A percentile compares a stretch with the other conserved stretches of the same genome.
phyloP scores from a whole-genome alignment of 1,284 basidiomycete species.

The Cryptococcus sp. region DNA sequence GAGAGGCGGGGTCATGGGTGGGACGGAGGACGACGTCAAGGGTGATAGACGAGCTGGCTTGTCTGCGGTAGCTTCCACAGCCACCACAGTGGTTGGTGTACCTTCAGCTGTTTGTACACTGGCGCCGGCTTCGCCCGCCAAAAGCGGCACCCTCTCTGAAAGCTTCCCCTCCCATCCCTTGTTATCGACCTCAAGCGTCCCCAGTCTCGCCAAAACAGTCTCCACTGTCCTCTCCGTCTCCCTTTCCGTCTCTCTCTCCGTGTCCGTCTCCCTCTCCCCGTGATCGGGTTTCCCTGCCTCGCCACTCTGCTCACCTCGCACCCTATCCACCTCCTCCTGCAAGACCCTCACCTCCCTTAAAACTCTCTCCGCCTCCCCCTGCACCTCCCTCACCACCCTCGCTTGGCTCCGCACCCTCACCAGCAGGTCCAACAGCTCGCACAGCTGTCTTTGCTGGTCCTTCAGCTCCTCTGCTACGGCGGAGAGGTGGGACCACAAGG shows the following conservation, averaged over 20 bases:
- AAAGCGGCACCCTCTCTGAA: conserved; percentile 12
- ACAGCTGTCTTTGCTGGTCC: neutral
- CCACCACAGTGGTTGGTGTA: too few relatives aligned
- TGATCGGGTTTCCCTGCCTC: too few relatives aligned
- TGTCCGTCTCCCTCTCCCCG: too few relatives aligned
- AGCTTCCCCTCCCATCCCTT: conserved; percentile 11
- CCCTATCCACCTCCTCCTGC: neutral
- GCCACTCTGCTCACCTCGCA: neutral
- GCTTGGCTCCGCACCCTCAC: conserved; percentile 16
- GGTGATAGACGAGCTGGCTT: conserved; percentile 6
- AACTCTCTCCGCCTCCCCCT: conserved; percentile 12
- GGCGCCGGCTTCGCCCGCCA: neutral
- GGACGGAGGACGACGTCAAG: conserved; percentile 29
- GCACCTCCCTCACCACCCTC: conserved; percentile 7
- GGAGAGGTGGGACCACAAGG: neutral
- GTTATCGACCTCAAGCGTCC: neutral
- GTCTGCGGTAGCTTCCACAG: too few relatives aligned
- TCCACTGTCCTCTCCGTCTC: neutral
- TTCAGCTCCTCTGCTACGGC: neutral
- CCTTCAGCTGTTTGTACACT: too few relatives aligned
- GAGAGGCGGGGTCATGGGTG: conserved; percentile 14
- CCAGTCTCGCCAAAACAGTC: neutral
- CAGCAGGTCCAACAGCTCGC: neutral
- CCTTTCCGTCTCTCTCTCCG: neutral
- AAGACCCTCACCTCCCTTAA: neutral